Evolutionary conservation across 2,329 filamentous ascomycete species (phyloP).

Genomic region (Pestalotiopsis sp.): DNA sequence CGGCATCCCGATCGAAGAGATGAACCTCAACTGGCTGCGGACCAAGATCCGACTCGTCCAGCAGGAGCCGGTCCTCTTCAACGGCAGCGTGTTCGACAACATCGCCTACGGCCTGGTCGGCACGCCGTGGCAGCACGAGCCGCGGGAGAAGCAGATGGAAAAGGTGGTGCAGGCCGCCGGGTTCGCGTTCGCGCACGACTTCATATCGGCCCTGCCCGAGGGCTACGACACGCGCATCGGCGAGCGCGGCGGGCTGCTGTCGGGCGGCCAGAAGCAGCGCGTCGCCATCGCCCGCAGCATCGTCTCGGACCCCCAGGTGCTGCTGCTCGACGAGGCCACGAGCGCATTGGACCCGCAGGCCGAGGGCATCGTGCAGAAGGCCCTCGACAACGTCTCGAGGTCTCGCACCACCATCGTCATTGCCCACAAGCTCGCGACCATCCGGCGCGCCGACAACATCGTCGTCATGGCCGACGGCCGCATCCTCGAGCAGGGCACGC

Average conservation of each 20-base stretch:
- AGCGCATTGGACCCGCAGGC: conserved; percentile 62
- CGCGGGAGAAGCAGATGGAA: conserved; percentile 54
- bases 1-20: conserved; percentile 34
- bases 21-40: conserved; percentile 64
- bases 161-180: conserved; percentile 63
- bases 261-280: conserved; percentile 71
- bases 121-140: conserved; percentile 49
- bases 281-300: conserved; percentile 68
- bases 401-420: conserved; percentile 70
- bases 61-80: conserved; percentile 68
- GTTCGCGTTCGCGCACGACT: conserved; percentile 69
- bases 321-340: conserved; percentile 73
- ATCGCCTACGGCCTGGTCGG: conserved; percentile 59
- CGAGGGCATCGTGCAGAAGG: conserved; percentile 57
- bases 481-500: conserved; percentile 24
- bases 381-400: conserved; percentile 63
- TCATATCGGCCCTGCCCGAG: conserved; percentile 61
- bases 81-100: conserved; percentile 63
- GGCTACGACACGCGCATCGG: conserved; percentile 69
- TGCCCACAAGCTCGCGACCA: conserved; percentile 73
- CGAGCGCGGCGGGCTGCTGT: conserved; percentile 63
- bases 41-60: conserved; percentile 64
- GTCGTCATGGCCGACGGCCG: conserved; percentile 40
- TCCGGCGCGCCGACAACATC: conserved; percentile 75
- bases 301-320: conserved; percentile 61